These are phyloP conservation scores for Talaromyces sp. DNA, from an alignment of 2,329 filamentous ascomycete species.

Conservation along the genomic window DNA sequence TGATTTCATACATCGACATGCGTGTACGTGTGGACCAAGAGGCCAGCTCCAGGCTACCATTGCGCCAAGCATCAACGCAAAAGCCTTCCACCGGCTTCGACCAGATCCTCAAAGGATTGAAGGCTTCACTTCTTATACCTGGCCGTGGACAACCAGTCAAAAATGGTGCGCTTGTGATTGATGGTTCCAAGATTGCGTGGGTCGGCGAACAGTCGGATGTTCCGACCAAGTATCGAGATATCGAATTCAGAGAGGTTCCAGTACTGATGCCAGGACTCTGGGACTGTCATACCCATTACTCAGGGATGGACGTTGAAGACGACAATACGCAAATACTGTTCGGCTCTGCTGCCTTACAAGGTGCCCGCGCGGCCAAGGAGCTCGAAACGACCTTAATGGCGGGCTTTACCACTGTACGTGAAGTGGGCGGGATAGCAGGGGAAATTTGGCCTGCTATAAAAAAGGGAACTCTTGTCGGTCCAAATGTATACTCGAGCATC, in stretches of 20 bases:
- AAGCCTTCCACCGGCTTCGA: background rate
- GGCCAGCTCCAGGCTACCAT: slow-evolving; percentile 2
- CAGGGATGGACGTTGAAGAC: slow-evolving; percentile 31
- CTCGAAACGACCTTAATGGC: slow-evolving; percentile 43
- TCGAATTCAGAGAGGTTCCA: slow-evolving; percentile 35
- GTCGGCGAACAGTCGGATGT: slow-evolving; percentile 33
- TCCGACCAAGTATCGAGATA: slow-evolving; percentile 31
- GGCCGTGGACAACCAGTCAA: slow-evolving; percentile 44
- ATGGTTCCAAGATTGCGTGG: slow-evolving; percentile 41
- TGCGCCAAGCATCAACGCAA: background rate
- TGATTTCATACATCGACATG: background rate
- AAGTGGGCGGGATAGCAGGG: slow-evolving; percentile 47
- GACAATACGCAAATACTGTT: slow-evolving; percentile 20
- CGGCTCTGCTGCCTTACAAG: slow-evolving; percentile 33
- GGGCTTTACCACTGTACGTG: slow-evolving; percentile 52
- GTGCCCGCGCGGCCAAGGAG: slow-evolving; percentile 42
- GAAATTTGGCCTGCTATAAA: slow-evolving; percentile 45
- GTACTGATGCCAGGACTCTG: slow-evolving; percentile 52
- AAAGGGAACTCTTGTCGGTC: slow-evolving; percentile 46
- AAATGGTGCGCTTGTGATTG: slow-evolving; percentile 40
- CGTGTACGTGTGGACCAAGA: background rate
- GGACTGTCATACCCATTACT: slow-evolving; percentile 52
- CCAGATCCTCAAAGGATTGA: background rate
- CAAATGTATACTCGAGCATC: slow-evolving; percentile 49
- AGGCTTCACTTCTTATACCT: slow-evolving; percentile 44